Evolutionary conservation across 306 rosid genomes (phyloP).

Genomic region (Dalbergia cultrata): DNA sequence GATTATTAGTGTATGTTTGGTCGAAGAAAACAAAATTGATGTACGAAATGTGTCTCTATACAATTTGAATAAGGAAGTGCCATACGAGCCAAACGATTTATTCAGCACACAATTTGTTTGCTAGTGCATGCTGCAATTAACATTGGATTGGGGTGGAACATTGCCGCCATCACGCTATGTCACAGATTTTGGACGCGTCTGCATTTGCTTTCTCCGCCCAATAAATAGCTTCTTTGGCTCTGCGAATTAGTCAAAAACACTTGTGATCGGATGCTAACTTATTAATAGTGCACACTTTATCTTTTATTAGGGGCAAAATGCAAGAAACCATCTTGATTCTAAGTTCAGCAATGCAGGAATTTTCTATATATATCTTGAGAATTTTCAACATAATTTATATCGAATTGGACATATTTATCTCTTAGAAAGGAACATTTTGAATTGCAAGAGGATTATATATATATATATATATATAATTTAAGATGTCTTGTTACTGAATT

Average conservation of each 20-base stretch:
- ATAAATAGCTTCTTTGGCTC: constrained; percentile 14
- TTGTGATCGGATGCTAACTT: neutral
- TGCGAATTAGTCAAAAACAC: constrained; percentile 33
- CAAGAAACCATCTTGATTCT: too few species aligned
- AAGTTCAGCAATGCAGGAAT: too few species aligned
- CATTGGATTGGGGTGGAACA: constrained; percentile 11
- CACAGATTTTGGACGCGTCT: constrained; percentile 36
- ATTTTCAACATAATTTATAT: too few species aligned
- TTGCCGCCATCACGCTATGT: constrained; percentile 13
- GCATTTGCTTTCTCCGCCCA: constrained; percentile 33
- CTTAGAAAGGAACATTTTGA: too few species aligned
- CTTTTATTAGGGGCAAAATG: too few species aligned
- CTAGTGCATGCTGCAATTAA: constrained; percentile 31
- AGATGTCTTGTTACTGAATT: too few species aligned
- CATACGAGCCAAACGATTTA: neutral
- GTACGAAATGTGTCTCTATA: neutral
- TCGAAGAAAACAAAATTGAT: too few species aligned
- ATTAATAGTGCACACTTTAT: neutral
- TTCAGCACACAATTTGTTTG: constrained; percentile 11
- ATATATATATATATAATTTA: too few species aligned
- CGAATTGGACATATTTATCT: too few species aligned
- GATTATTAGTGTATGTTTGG: neutral
- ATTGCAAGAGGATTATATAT: too few species aligned
- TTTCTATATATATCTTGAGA: too few species aligned
- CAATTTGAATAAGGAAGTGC: constrained; percentile 1